These are phyloP conservation scores for Wakefieldia striispora DNA, from an alignment of 768 basidiomycete species.

Conservation along the genomic window DNA sequence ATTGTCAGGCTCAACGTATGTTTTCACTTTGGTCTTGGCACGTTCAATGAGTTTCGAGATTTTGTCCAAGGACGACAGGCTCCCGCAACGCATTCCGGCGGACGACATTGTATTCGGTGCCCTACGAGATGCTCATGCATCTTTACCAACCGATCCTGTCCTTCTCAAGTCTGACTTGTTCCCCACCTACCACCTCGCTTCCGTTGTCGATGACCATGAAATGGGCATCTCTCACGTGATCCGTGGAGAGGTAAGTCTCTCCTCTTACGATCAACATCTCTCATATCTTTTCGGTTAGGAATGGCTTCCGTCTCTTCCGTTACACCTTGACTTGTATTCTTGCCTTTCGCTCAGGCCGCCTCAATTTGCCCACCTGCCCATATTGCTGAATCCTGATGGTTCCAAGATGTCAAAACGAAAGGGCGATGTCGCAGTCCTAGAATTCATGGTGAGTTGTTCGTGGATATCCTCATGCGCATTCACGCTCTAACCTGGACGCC, in stretches of 20 bases:
- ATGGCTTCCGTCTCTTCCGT: conserved; percentile 91
- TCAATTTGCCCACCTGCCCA: conserved; percentile 86
- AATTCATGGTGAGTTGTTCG: conserved; percentile 67
- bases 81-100: conserved; percentile 49
- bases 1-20: conserved; percentile 87
- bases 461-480: not conserved
- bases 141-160: conserved; percentile 85
- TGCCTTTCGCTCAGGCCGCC: conserved; percentile 71
- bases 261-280: not conserved
- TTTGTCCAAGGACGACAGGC: no score
- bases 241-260: conserved; percentile 73
- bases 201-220: conserved; percentile 91
- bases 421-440: conserved; percentile 82
- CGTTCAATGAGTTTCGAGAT: no score
- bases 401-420: conserved; percentile 94
- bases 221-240: conserved; percentile 97
- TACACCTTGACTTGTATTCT: conserved; percentile 88
- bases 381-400: conserved; percentile 87
- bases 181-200: conserved; percentile 96
- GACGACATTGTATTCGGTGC: conserved; percentile 76
- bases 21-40: not conserved
- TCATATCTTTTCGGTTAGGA: conserved; percentile 50
- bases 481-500: not conserved
- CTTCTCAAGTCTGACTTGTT: conserved; percentile 90
- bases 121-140: conserved; percentile 71